Conservation (phyloP, 2,329 filamentous ascomycete genomes). For the Huntiella savannae region DNA sequence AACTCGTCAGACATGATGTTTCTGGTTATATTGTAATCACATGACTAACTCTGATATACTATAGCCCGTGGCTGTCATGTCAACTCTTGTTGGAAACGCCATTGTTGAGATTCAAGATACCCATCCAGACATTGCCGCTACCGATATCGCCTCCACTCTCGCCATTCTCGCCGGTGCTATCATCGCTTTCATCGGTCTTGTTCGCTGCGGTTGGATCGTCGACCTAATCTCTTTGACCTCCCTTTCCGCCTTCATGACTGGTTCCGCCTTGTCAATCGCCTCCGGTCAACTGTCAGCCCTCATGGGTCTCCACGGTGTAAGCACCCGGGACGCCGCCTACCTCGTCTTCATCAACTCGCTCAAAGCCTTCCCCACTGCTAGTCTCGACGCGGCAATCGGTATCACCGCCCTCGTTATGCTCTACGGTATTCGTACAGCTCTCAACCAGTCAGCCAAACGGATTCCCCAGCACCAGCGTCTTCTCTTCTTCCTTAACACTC, state of each 20-base stretch:
- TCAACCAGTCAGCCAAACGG: constrained; percentile 47
- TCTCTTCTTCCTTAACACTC: constrained; percentile 79
- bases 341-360: constrained; percentile 66
- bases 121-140: constrained; percentile 36
- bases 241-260: constrained; percentile 92
- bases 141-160: constrained; percentile 59
- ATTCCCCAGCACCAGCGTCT: constrained; percentile 50
- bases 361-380: constrained; percentile 46
- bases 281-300: constrained; percentile 65
- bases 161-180: constrained; percentile 62
- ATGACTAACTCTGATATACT: neutral
- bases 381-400: constrained; percentile 72
- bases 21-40: no score
- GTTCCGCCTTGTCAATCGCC: constrained; percentile 76
- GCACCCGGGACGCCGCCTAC: constrained; percentile 63
- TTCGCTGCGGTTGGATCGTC: constrained; percentile 73
- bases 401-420: constrained; percentile 63
- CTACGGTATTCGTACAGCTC: constrained; percentile 51
- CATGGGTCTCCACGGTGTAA: constrained; percentile 59
- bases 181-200: constrained; percentile 58
- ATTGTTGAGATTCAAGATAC: constrained; percentile 41
- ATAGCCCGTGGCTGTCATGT: constrained; percentile 86
- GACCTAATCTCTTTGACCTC: constrained; percentile 82
- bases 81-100: constrained; percentile 70
- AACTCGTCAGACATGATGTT: no score